Percentiles rank a stretch among this genome's conserved stretches.
Evolutionary conservation across 2,329 filamentous ascomycete genomes (phyloP).

Genomic region (Botrytis porri): DNA sequence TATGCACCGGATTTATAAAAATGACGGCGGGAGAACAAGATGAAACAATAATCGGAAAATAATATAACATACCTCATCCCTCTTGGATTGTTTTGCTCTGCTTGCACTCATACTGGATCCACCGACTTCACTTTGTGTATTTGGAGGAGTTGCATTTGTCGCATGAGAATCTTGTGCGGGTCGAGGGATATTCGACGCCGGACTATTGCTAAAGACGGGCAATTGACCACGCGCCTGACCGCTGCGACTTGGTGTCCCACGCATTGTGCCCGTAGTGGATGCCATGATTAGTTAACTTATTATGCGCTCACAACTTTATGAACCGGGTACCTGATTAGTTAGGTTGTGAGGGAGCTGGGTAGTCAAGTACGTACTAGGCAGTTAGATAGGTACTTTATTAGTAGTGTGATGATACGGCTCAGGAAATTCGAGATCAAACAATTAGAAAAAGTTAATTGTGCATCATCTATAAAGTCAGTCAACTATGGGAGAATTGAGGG

Average conservation of each 20-base stretch:
- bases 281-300: constrained; percentile 37
- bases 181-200: constrained; percentile 67
- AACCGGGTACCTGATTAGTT: constrained; percentile 1
- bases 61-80: constrained; percentile 79
- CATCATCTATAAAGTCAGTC: not conserved
- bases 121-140: constrained; percentile 49
- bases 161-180: constrained; percentile 62
- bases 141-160: constrained; percentile 39
- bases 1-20: not conserved
- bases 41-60: not conserved
- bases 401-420: too few species aligned
- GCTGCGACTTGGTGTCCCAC: constrained; percentile 63
- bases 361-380: too few species aligned
- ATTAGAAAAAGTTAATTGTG: not conserved
- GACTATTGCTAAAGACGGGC: constrained; percentile 58
- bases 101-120: constrained; percentile 81
- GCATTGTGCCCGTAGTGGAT: constrained; percentile 50
- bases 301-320: constrained; percentile 16
- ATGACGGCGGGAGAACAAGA: not conserved
- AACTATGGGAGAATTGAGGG: not conserved
- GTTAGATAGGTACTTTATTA: not conserved
- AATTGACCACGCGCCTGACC: constrained; percentile 56
- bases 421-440: not conserved
- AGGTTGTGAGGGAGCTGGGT: not conserved
- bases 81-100: constrained; percentile 92